Evolutionary conservation across 2,329 filamentous ascomycete genomes (phyloP).

Genomic region (Trichoderma koningii): DNA sequence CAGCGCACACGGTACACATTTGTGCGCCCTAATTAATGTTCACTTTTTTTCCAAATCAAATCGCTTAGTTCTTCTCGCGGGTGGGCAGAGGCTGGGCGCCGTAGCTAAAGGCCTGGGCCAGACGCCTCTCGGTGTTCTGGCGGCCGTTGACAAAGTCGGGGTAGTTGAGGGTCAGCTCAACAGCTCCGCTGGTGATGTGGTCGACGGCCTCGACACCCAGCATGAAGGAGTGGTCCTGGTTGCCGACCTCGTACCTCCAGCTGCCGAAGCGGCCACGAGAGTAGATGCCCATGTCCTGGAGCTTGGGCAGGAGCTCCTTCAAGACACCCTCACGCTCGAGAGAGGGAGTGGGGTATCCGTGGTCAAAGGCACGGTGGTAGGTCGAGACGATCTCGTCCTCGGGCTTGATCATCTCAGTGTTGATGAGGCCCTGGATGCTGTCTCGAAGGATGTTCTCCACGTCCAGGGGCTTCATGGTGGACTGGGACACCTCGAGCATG

Average conservation of each 20-base stretch:
- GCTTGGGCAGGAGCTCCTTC: conserved; percentile 87
- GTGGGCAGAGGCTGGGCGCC: conserved; percentile 36
- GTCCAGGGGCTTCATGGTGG: conserved; percentile 91
- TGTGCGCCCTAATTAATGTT: conserved; percentile 23
- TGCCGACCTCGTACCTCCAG: conserved; percentile 96
- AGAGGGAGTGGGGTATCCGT: conserved; percentile 94
- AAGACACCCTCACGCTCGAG: conserved; percentile 95
- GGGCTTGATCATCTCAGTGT: conserved; percentile 93
- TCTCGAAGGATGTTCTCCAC: conserved; percentile 81
- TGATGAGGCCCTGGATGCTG: conserved; percentile 93
- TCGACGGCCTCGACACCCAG: conserved; percentile 91
- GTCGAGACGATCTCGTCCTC: conserved; percentile 95
- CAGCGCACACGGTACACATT: conserved; percentile 30
- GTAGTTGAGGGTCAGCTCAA: conserved; percentile 93
- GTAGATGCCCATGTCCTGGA: conserved; percentile 88
- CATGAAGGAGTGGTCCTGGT: conserved; percentile 99
- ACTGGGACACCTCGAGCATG: conserved; percentile 98
- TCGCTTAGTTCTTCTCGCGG: conserved; percentile 30
- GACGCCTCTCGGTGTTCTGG: conserved; percentile 56
- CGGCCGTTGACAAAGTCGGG: conserved; percentile 90
- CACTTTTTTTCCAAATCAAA: neutral
- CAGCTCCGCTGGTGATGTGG: conserved; percentile 83
- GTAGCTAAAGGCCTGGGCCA: conserved; percentile 50
- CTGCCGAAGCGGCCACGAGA: conserved; percentile 96
- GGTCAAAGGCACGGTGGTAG: conserved; percentile 96